Conservation (phyloP, 2,329 filamentous ascomycete genomes). For the Pleurostoma richardsiae region DNA sequence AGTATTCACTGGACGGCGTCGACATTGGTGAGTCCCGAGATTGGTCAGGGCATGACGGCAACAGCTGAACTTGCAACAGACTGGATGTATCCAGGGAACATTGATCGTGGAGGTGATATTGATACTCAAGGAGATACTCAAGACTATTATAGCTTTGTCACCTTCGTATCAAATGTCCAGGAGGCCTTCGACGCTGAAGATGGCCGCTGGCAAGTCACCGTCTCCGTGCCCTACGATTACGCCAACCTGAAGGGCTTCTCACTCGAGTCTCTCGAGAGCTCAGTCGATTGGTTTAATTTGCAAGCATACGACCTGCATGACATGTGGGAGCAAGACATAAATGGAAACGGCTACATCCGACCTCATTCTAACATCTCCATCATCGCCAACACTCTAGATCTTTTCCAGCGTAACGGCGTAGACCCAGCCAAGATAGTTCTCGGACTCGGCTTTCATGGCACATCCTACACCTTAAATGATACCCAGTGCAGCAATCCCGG, state of each 20-base stretch:
- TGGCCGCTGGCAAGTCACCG: conserved; percentile 9
- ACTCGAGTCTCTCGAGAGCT: conserved; percentile 8
- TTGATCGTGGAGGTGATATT: conserved; percentile 9
- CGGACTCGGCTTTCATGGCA: conserved; percentile 2
- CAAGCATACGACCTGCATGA: conserved; percentile 35
- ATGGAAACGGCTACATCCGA: no score
- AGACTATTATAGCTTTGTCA: conserved; percentile 15
- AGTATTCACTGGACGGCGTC: conserved; percentile 16
- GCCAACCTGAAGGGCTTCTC: conserved; percentile 19
- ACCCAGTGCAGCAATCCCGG: conserved; percentile 5
- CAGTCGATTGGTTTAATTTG: conserved; percentile 26
- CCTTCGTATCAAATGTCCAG: conserved; percentile 12
- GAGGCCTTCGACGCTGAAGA: conserved; percentile 4
- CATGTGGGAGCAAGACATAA: conserved; percentile 17
- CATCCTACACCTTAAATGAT: not conserved
- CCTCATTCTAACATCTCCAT: no score
- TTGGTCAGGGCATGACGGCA: no score
- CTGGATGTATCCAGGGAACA: conserved; percentile 18
- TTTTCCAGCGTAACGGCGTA: not conserved
- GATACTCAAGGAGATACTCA: conserved; percentile 4
- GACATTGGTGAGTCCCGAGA: not conserved
- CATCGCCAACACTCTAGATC: not conserved
- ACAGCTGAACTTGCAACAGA: not conserved
- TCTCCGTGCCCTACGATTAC: conserved; percentile 15
- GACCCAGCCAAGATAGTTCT: not conserved